These are phyloP conservation scores for Didymosphaeria variabile DNA, from an alignment of 2,329 filamentous ascomycete genomes.

Conservation along the genomic window DNA sequence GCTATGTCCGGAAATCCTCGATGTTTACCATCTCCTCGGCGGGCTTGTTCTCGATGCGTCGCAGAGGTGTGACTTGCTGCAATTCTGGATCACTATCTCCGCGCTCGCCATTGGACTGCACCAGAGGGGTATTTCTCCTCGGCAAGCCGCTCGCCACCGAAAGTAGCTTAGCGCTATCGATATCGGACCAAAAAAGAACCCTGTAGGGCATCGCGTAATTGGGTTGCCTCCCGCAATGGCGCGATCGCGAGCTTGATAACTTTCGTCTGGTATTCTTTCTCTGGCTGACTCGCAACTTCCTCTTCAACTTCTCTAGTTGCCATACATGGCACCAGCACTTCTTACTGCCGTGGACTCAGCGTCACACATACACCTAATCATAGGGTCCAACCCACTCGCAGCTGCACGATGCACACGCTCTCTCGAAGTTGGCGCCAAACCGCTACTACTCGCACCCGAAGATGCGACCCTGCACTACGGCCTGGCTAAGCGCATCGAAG, in stretches of 20 bases:
- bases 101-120: conserved; percentile 4
- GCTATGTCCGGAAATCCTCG: neutral
- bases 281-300: neutral
- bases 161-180: conserved; percentile 39
- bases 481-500: conserved; percentile 71
- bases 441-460: conserved; percentile 79
- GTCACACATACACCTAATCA: conserved; percentile 79
- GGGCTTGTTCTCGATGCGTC: neutral
- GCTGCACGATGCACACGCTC: conserved; percentile 82
- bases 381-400: conserved; percentile 89
- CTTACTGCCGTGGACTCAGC: conserved; percentile 77
- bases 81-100: conserved; percentile 9
- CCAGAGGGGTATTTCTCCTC: conserved; percentile 27
- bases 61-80: neutral
- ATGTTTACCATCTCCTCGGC: conserved; percentile 10
- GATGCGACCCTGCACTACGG: conserved; percentile 68
- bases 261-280: conserved; percentile 8
- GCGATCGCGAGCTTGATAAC: conserved; percentile 3
- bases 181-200: conserved; percentile 42
- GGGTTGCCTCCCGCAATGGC: conserved; percentile 10
- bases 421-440: conserved; percentile 80
- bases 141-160: conserved; percentile 19
- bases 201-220: conserved; percentile 10
- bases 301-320: neutral
- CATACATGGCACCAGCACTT: conserved; percentile 62